Percentiles rank a stretch among this genome's conserved stretches.
Conservation (phyloP, 352 stramenopile species). For the Phytophthora crassamura region DNA sequence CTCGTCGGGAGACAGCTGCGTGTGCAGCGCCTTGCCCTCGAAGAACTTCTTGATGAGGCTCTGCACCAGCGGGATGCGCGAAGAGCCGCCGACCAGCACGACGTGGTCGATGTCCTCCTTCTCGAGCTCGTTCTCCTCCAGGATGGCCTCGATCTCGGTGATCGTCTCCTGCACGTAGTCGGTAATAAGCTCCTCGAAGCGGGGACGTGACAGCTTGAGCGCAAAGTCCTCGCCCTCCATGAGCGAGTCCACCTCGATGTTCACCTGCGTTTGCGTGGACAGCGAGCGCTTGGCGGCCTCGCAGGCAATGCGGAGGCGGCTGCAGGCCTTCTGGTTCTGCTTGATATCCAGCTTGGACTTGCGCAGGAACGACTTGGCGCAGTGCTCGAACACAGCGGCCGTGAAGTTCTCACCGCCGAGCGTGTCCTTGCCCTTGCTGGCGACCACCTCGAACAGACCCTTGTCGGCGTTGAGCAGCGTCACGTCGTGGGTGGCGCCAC, state of each 20-base stretch:
- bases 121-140: constrained; percentile 78
- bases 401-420: constrained; percentile 98
- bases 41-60: constrained; percentile 85
- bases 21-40: constrained; percentile 81
- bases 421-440: constrained; percentile 96
- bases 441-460: constrained; percentile 98
- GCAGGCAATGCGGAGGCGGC: constrained; percentile 95
- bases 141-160: constrained; percentile 88
- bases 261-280: constrained; percentile 95
- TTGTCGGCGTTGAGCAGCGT: constrained; percentile 97
- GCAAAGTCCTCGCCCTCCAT: constrained; percentile 98
- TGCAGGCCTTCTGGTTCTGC: constrained; percentile 94
- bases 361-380: constrained; percentile 94
- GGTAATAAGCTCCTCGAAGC: constrained; percentile 96
- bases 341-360: constrained; percentile 95
- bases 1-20: constrained; percentile 91
- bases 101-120: constrained; percentile 95
- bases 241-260: constrained; percentile 98
- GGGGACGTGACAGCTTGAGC: constrained; percentile 95
- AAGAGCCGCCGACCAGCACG: constrained; percentile 96
- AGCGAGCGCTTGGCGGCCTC: constrained; percentile 98
- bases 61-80: constrained; percentile 97
- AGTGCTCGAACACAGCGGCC: constrained; percentile 97
- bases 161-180: constrained; percentile 94
- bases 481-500: constrained; percentile 97